Conservation (phyloP, 116 monocot species). For the Dioscorea cayenensis region DNA sequence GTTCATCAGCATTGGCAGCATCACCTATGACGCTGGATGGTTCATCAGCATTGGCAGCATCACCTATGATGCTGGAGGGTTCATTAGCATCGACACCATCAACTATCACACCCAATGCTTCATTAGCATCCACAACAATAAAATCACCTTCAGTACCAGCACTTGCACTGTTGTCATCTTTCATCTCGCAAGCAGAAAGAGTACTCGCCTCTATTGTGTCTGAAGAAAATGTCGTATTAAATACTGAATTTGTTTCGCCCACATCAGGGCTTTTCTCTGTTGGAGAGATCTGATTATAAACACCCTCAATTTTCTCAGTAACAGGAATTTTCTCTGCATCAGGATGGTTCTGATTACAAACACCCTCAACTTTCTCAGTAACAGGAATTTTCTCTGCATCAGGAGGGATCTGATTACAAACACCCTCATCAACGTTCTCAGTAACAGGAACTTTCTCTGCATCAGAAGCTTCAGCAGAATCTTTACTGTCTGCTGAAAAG, state of each 20-base stretch:
- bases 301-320: background rate
- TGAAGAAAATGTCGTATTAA: background rate
- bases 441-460: background rate
- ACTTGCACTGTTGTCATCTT: slow-evolving; percentile 10
- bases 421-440: background rate
- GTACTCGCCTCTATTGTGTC: background rate
- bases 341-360: background rate
- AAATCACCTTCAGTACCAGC: background rate
- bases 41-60: slow-evolving; percentile 4
- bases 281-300: background rate
- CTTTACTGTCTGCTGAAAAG: background rate
- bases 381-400: slow-evolving; percentile 1
- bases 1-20: no score
- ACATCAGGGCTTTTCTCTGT: background rate
- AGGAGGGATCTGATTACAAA: background rate
- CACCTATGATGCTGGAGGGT: slow-evolving; percentile 6
- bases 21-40: no score
- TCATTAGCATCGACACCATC: background rate
- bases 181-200: slow-evolving; percentile 4
- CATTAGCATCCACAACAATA: no score
- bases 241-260: background rate
- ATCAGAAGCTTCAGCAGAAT: slow-evolving; percentile 5
- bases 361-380: background rate
- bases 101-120: background rate
- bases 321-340: background rate